Evolutionary conservation across 805 yeast genomes (phyloP).

Genomic region (Barnettozyma californica): DNA sequence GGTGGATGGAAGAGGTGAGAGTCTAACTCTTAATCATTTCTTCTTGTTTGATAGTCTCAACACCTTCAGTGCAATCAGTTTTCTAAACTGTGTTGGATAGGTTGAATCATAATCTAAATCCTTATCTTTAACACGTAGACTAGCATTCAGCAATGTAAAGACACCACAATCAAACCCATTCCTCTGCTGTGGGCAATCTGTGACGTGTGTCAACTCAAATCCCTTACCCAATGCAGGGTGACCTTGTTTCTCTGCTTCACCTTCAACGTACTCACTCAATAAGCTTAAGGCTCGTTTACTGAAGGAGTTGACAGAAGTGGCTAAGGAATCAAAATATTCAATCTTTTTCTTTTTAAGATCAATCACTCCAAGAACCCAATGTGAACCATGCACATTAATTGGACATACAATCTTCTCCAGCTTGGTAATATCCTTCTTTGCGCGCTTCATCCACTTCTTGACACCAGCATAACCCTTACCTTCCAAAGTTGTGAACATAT

Average conservation of each 20-base stretch:
- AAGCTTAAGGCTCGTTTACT: constrained; percentile 37
- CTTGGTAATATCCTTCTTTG: constrained; percentile 58
- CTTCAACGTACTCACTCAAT: constrained; percentile 55
- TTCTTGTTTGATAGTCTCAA: constrained; percentile 6
- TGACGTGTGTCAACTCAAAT: constrained; percentile 26
- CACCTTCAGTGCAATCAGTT: constrained; percentile 31
- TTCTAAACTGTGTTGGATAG: constrained; percentile 66
- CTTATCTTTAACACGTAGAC: constrained; percentile 47
- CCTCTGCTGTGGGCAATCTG: constrained; percentile 72
- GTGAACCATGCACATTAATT: constrained; percentile 75
- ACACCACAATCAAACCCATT: constrained; percentile 97
- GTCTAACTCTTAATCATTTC: not conserved
- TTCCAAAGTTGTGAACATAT: constrained; percentile 71
- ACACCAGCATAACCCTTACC: constrained; percentile 77
- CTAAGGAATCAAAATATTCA: constrained; percentile 73
- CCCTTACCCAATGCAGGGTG: constrained; percentile 28
- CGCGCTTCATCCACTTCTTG: constrained; percentile 76
- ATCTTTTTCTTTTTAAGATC: constrained; percentile 57
- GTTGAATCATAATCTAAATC: constrained; percentile 52
- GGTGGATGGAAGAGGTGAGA: not conserved
- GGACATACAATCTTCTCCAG: constrained; percentile 74
- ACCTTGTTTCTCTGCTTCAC: constrained; percentile 55
- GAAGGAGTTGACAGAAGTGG: constrained; percentile 33
- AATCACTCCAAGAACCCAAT: constrained; percentile 87
- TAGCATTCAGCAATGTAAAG: constrained; percentile 76